Conservation (phyloP, 805 yeast genomes). For the Blastobotrys chiropterorum region DNA sequence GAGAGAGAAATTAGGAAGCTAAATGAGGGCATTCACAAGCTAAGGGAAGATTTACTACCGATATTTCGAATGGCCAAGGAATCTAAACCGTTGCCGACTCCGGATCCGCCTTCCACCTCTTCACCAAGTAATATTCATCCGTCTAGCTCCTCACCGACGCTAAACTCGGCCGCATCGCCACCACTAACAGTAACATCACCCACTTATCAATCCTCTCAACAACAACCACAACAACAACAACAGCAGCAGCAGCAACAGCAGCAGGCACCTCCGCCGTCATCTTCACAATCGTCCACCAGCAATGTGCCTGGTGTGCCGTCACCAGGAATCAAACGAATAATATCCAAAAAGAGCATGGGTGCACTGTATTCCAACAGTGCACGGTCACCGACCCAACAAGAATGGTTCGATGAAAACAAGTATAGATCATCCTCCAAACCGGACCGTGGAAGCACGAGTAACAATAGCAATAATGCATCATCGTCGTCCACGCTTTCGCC, state of each 20-base stretch:
- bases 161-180: background rate
- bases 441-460: background rate
- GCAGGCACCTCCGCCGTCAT: constrained; percentile 1
- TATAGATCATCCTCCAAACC: background rate
- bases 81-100: constrained; percentile 59
- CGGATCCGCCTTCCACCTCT: constrained; percentile 31
- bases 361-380: background rate
- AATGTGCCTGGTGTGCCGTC: background rate
- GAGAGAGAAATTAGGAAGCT: constrained; percentile 38
- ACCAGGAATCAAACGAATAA: constrained; percentile 4
- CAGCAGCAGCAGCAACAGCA: constrained; percentile 12
- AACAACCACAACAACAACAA: constrained; percentile 6
- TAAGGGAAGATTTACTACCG: constrained; percentile 62
- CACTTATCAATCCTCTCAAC: constrained; percentile 4
- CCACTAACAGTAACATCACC: constrained; percentile 9
- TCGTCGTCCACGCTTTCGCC: background rate
- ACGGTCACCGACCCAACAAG: constrained; percentile 7
- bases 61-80: constrained; percentile 57
- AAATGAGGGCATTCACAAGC: constrained; percentile 47
- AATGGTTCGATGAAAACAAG: background rate
- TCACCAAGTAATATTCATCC: constrained; percentile 19
- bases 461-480: constrained; percentile 1
- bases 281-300: constrained; percentile 2
- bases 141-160: constrained; percentile 10
- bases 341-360: constrained; percentile 4